phyloP scores from a whole-genome alignment of 495 filamentous ascomycete genomes.

The Hypoxylon cercidicola region DNA sequence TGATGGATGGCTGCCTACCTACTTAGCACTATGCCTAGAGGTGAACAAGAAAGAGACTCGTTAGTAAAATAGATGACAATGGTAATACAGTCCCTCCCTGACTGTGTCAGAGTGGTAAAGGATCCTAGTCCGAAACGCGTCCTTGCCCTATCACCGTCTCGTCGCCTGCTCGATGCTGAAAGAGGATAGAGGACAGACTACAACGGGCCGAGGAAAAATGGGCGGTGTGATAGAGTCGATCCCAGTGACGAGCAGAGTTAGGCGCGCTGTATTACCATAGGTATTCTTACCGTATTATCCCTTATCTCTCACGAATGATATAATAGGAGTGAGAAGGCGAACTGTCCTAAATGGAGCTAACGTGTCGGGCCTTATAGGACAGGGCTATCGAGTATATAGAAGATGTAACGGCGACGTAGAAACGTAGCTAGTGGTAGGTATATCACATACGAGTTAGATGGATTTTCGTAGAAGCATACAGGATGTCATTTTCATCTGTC shows the following conservation, averaged over 20 bases:
- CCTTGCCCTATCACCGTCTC: conserved; percentile 11
- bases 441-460: too few relatives aligned
- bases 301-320: conserved; percentile 25
- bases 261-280: conserved; percentile 9
- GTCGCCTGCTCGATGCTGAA: background rate
- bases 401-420: background rate
- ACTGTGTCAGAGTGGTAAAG: conserved; percentile 10
- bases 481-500: too few relatives aligned
- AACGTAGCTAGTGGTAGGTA: background rate
- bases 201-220: background rate
- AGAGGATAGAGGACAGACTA: background rate
- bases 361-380: background rate
- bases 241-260: conserved; percentile 3
- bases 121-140: background rate
- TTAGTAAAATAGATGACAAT: conserved; percentile 1
- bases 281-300: conserved; percentile 1
- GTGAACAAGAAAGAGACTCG: background rate
- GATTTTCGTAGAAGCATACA: too few relatives aligned
- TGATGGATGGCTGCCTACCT: background rate
- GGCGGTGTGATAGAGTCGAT: conserved; percentile 12
- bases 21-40: background rate
- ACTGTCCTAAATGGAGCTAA: background rate
- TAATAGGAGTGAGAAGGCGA: background rate
- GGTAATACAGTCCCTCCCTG: conserved; percentile 16
- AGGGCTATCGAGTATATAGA: background rate